phyloP scores from a whole-genome alignment of 164 flowering plant genomes.

The Macadamia tetraphylla region DNA sequence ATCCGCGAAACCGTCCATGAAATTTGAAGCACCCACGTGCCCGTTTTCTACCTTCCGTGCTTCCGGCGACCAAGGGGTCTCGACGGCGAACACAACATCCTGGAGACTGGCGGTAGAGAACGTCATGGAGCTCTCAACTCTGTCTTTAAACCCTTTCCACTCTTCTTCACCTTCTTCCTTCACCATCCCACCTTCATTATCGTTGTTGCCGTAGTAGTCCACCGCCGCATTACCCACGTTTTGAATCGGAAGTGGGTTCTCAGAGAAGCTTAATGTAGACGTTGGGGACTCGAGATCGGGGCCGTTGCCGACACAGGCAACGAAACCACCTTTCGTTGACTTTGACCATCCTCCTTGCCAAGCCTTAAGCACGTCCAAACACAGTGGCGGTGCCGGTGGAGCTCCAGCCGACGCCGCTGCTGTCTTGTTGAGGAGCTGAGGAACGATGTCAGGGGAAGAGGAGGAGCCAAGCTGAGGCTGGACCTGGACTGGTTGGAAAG shows the following conservation, averaged over 20 bases:
- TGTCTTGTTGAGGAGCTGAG: constrained; percentile 6
- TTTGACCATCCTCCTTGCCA: constrained; percentile 39
- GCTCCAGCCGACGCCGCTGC: background rate
- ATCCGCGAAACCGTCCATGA: constrained; percentile 23
- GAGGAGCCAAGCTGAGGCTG: background rate
- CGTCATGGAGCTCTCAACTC: constrained; percentile 6
- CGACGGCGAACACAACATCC: background rate
- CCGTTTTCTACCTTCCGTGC: background rate
- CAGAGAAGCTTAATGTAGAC: constrained; percentile 52
- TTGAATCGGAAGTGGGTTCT: constrained; percentile 19
- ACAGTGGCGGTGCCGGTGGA: constrained; percentile 13
- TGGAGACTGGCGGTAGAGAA: background rate
- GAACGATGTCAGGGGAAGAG: background rate
- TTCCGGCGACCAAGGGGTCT: background rate
- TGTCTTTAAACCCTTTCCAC: constrained; percentile 23
- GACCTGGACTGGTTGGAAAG: constrained; percentile 4
- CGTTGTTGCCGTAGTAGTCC: constrained; percentile 35
- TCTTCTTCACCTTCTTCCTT: constrained; percentile 46
- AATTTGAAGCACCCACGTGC: constrained; percentile 2
- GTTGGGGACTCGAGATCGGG: constrained; percentile 60
- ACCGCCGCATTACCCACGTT: constrained; percentile 11
- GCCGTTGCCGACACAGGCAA: background rate
- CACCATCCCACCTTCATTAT: constrained; percentile 18
- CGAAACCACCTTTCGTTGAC: constrained; percentile 2
- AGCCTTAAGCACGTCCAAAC: constrained; percentile 41